These are phyloP conservation scores for Metschnikowia drakensbergensis DNA, from an alignment of 805 yeast species.

Conservation along the genomic window DNA sequence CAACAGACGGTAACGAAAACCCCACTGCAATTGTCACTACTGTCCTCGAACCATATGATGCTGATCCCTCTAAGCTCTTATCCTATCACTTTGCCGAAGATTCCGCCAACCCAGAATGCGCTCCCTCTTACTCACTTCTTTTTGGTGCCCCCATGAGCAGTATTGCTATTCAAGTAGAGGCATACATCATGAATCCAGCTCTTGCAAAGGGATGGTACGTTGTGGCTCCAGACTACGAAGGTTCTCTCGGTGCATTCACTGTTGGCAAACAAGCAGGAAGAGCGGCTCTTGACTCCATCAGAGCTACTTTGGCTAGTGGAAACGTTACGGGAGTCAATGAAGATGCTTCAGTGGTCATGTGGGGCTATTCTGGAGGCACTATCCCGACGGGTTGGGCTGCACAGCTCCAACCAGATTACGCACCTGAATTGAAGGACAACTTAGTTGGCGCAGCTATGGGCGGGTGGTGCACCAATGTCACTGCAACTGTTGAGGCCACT, in stretches of 20 bases:
- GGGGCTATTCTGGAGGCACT: conserved; percentile 42
- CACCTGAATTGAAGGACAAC: conserved; percentile 26
- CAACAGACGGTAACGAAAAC: conserved; percentile 19
- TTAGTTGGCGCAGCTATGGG: conserved; percentile 34
- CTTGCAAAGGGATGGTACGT: conserved; percentile 32
- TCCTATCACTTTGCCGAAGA: conserved; percentile 23
- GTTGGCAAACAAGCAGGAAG: conserved; percentile 33
- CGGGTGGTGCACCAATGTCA: conserved; percentile 35
- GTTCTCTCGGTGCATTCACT: conserved; percentile 29
- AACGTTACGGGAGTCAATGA: conserved; percentile 19
- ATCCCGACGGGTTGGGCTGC: conserved; percentile 39
- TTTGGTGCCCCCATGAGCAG: conserved; percentile 16
- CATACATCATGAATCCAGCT: conserved; percentile 12
- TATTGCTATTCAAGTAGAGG: conserved; percentile 17
- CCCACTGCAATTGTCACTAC: conserved; percentile 23
- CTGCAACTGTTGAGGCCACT: conserved; percentile 22
- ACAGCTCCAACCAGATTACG: conserved; percentile 33
- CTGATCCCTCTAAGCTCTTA: conserved; percentile 21
- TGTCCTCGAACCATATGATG: conserved; percentile 22
- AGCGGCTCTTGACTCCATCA: conserved; percentile 28
- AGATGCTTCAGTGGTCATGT: conserved; percentile 23
- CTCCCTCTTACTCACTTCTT: conserved; percentile 21
- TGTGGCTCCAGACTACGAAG: conserved; percentile 34
- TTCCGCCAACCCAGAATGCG: conserved; percentile 19
- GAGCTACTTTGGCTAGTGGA: conserved; percentile 23